phyloP scores from a whole-genome alignment of 768 basidiomycete species.

The Leucosporidium creatinivorum region DNA sequence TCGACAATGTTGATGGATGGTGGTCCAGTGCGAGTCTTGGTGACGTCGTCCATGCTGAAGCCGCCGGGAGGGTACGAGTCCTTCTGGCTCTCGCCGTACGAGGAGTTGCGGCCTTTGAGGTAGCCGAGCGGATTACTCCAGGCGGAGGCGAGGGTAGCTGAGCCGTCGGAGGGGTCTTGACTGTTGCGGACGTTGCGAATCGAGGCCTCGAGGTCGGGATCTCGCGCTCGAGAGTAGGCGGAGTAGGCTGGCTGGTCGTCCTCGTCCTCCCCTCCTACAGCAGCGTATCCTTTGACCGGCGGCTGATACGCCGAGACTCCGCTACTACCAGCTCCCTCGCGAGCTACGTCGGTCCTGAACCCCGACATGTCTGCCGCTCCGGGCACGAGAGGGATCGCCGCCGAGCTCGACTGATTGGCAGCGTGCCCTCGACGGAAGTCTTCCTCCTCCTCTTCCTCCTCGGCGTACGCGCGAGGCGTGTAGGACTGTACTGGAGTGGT shows the following conservation, averaged over 20 bases:
- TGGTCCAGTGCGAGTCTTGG: background rate
- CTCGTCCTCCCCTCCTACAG: constrained; percentile 6
- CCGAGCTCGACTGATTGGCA: background rate
- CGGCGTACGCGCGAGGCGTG: background rate
- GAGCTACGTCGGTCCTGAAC: background rate
- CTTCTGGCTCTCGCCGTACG: background rate
- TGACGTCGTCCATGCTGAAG: too few relatives aligned
- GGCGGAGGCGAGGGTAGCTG: background rate
- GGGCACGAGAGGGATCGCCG: constrained; percentile 12
- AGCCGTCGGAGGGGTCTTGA: too few relatives aligned
- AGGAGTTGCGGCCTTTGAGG: constrained; percentile 3
- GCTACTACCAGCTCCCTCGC: background rate
- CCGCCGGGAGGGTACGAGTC: background rate
- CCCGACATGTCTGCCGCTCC: background rate
- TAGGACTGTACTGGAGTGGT: background rate
- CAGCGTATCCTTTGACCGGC: constrained; percentile 19
- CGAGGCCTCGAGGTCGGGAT: constrained; percentile 9
- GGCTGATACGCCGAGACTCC: constrained; percentile 13
- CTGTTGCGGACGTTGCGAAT: background rate
- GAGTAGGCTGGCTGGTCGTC: constrained; percentile 10
- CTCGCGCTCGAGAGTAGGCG: constrained; percentile 11
- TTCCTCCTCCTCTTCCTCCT: constrained; percentile 9
- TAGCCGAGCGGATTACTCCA: constrained; percentile 5
- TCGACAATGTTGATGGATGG: background rate
- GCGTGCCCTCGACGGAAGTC: background rate